Base-by-base conservation (phyloP, 306 rosid genomes). In the Arachis hypogaea region DNA sequence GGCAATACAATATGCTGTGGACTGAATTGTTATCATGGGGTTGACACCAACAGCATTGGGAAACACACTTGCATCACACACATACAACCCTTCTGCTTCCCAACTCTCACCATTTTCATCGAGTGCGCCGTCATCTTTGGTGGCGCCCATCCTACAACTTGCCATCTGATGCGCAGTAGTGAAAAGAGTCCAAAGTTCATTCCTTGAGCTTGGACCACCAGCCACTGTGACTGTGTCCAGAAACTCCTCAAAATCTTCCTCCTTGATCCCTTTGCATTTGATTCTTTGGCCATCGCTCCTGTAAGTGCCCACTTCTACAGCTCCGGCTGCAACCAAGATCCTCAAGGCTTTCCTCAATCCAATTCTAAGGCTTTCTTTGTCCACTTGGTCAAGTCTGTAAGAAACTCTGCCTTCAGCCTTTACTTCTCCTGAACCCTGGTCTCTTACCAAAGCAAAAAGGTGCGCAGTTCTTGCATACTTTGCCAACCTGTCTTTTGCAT, bases 1-100 rank as follows among this genome's bases (percentile, higher is more conserved):
- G 61, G 97, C 79, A 80, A 94, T 82, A 69, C 96, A 94, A 65
- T 89, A 94, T 22, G 97, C 88, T 4, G 95, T 94, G 75, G 99
- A 80, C 82, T 92, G 76, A 16, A 94, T 92, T 46, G 99, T 92
- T 63, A 94, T 58, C 99, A 94, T 94, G n/a, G 99, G 99, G 66
- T 94, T 94, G 51, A 92, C 93, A 18, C 99, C 99, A 83, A 88
- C 10, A 29, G 97, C 99, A 59, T 74, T 83, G 1, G 97, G 99
- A 8, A 94, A 83, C 80, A 94, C 80, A 44, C 99, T 94, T 42
- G 87, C 97, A 77, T 94, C 99, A 74, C 99, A 94, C 3, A 85
- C 95, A 80, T 72, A 92, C 78, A 94, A 78, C 1, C 94, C 90
- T 77, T 84, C 72, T 63, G 97, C 99, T 81, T 94, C 99, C 97